Evolutionary conservation across 2,329 filamentous ascomycete species (phyloP).

Genomic region (Aureobasidium sp.): DNA sequence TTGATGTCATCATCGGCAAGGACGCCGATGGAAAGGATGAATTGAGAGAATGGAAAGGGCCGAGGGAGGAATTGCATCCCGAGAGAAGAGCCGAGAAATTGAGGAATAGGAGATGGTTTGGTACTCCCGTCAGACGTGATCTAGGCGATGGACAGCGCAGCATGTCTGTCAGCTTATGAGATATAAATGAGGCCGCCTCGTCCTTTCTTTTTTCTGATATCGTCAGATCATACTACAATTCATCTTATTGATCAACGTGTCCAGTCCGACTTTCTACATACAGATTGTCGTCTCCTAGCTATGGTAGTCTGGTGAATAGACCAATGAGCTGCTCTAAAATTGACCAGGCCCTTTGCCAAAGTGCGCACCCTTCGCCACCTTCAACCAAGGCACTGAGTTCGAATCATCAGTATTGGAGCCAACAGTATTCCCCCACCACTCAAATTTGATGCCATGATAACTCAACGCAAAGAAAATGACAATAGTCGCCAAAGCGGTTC

Average conservation of each 20-base stretch:
- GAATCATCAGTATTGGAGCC: slow-evolving; percentile 18
- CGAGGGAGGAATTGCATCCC: slow-evolving; percentile 38
- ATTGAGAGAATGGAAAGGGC: slow-evolving; percentile 36
- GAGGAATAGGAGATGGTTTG: slow-evolving; percentile 39
- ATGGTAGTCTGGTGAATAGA: no score
- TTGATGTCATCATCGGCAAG: slow-evolving; percentile 38
- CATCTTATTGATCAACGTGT: no score
- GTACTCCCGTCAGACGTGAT: not conserved
- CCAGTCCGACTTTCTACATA: no score
- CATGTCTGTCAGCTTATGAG: not conserved
- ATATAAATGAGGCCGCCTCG: no score
- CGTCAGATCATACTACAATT: no score
- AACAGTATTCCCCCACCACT: slow-evolving; percentile 82
- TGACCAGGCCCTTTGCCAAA: not conserved
- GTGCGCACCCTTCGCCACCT: not conserved
- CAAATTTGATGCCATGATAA: slow-evolving; percentile 66
- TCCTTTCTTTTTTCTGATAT: no score
- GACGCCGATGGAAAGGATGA: slow-evolving; percentile 28
- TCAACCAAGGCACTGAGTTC: slow-evolving; percentile 16
- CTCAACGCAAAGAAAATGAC: slow-evolving; percentile 80
- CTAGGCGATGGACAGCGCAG: slow-evolving; percentile 1
- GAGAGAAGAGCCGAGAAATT: slow-evolving; percentile 38
- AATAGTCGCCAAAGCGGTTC: slow-evolving; percentile 75
- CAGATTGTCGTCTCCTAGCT: no score
- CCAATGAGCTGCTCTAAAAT: no score